phyloP scores from a whole-genome alignment of 2,329 filamentous ascomycete species.

The Calonectria multiphialidica region DNA sequence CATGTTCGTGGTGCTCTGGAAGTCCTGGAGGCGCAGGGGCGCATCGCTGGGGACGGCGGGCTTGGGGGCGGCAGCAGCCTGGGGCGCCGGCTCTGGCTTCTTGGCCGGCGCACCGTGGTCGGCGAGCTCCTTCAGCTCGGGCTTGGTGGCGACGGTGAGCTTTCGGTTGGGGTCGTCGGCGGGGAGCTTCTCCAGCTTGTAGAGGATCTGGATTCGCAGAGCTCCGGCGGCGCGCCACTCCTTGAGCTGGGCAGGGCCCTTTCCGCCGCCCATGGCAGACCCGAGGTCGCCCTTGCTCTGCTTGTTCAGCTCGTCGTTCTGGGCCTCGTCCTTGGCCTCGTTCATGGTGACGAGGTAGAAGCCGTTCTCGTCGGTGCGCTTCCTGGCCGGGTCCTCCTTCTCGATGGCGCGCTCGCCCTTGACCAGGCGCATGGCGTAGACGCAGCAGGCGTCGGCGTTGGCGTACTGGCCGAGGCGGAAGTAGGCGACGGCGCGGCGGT shows the following conservation, averaged over 20 bases:
- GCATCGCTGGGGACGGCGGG: slow-evolving; percentile 37
- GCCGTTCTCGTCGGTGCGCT: slow-evolving; percentile 57
- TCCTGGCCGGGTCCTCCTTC: slow-evolving; percentile 45
- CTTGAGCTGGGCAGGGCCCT: slow-evolving; percentile 27
- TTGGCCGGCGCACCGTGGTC: slow-evolving; percentile 21
- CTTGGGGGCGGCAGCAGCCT: slow-evolving; percentile 20
- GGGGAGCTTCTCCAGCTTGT: slow-evolving; percentile 57
- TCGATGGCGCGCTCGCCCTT: slow-evolving; percentile 48
- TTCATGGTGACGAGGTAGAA: slow-evolving; percentile 58
- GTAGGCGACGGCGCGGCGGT: slow-evolving; percentile 81
- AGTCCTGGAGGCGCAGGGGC: slow-evolving; percentile 48
- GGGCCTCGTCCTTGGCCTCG: slow-evolving; percentile 44
- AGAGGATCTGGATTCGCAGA: slow-evolving; percentile 62
- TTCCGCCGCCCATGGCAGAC: slow-evolving; percentile 8
- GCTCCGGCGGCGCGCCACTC: slow-evolving; percentile 57
- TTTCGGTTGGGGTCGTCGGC: slow-evolving; percentile 60
- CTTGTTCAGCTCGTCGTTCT: slow-evolving; percentile 48
- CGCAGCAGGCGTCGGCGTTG: slow-evolving; percentile 80
- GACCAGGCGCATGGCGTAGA: slow-evolving; percentile 62
- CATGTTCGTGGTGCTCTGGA: slow-evolving; percentile 50
- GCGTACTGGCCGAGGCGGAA: slow-evolving; percentile 78
- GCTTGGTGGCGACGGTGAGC: slow-evolving; percentile 51
- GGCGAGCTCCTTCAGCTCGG: slow-evolving; percentile 47
- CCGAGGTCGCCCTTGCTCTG: slow-evolving; percentile 5
- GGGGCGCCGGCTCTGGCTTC: slow-evolving; percentile 8